These are phyloP conservation scores for Coemansia reversa DNA, from an alignment of 192 early-diverging fungal species.

Conservation along the genomic window DNA sequence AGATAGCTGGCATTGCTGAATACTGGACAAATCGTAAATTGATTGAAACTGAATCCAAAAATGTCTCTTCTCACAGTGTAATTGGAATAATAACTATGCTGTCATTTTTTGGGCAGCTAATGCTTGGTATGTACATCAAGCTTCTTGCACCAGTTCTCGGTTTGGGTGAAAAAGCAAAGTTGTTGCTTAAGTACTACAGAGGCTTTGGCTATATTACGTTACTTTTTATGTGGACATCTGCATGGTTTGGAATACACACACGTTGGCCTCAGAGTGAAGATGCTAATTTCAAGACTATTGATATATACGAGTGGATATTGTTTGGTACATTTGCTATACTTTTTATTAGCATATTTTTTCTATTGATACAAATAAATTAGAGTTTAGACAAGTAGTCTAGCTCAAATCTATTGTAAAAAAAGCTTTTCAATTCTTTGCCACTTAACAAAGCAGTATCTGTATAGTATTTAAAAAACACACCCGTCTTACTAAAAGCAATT, in stretches of 20 bases:
- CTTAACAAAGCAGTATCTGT: not conserved
- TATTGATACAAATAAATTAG: conserved; percentile 17
- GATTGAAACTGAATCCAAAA: not conserved
- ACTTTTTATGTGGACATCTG: conserved; percentile 18
- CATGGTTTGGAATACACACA: conserved; percentile 36
- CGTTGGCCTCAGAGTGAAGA: conserved; percentile 4
- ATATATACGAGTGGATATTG: conserved; percentile 20
- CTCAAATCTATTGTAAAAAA: no score
- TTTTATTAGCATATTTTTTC: conserved; percentile 19
- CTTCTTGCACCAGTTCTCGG: not conserved
- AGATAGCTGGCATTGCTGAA: conserved; percentile 1
- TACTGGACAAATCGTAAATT: not conserved
- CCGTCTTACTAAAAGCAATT: no score
- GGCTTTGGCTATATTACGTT: conserved; percentile 15
- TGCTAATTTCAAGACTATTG: not conserved
- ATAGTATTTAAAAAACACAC: no score
- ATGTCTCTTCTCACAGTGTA: conserved; percentile 3
- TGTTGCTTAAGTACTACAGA: conserved; percentile 18
- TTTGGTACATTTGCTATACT: conserved; percentile 14
- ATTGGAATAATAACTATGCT: conserved; percentile 12
- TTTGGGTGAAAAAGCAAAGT: not conserved
- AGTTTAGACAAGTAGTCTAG: conserved; percentile 3
- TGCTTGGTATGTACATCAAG: conserved; percentile 7
- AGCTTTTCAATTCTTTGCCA: not conserved
- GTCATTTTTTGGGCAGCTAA: conserved; percentile 13